A percentile compares a stretch with the other conserved stretches of the same genome.
Conservation (phyloP, 2,329 filamentous ascomycete species). For the Coniochaeta sp. region DNA sequence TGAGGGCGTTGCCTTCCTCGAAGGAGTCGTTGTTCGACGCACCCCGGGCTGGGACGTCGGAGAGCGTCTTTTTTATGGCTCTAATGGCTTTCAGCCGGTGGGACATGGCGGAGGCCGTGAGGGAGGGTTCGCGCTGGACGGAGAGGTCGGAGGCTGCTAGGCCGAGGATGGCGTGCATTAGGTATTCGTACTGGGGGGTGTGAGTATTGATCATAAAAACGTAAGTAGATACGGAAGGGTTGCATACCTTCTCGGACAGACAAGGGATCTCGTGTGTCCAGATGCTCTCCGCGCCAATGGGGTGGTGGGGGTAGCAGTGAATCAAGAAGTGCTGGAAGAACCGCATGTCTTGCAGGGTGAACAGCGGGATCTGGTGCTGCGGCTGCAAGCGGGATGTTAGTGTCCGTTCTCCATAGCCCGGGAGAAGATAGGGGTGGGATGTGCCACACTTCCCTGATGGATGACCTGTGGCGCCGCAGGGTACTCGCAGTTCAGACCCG, state of each 20-base stretch:
- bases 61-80: conserved; percentile 49
- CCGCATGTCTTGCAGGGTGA: conserved; percentile 58
- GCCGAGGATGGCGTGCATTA: conserved; percentile 66
- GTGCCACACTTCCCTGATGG: conserved; percentile 36
- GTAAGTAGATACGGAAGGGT: conserved; percentile 2
- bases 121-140: conserved; percentile 34
- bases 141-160: conserved; percentile 61
- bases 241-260: conserved; percentile 58
- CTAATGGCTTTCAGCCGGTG: conserved; percentile 61
- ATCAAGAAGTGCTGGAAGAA: conserved; percentile 64
- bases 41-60: conserved; percentile 32
- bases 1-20: conserved; percentile 51
- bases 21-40: no score
- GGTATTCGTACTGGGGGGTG: conserved; percentile 49
- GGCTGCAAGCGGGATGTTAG: conserved; percentile 28
- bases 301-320: conserved; percentile 56
- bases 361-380: conserved; percentile 50
- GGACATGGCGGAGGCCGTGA: conserved; percentile 51
- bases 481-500: conserved; percentile 57
- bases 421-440: neutral
- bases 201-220: conserved; percentile 9
- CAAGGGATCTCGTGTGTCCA: conserved; percentile 63
- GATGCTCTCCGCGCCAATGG: conserved; percentile 56
- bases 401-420: neutral
- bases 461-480: conserved; percentile 42